Evolutionary conservation across 2,329 filamentous ascomycete genomes (phyloP).

Genomic region (Thelonectria blattea): DNA sequence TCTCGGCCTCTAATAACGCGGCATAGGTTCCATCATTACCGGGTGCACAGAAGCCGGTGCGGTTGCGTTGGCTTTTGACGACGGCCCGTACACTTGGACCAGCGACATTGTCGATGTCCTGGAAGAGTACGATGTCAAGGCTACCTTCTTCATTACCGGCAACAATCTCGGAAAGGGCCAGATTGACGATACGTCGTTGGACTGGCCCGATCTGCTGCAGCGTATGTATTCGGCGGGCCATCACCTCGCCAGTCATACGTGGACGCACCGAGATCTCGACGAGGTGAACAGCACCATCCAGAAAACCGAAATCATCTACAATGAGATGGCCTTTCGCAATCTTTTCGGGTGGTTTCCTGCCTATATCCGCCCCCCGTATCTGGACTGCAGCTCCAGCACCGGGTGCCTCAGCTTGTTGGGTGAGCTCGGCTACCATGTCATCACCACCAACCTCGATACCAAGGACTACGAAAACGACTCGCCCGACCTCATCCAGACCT

Average conservation of each 20-base stretch:
- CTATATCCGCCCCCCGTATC: slow-evolving; percentile 52
- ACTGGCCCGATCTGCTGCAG: slow-evolving; percentile 44
- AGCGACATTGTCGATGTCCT: slow-evolving; percentile 46
- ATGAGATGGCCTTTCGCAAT: slow-evolving; percentile 51
- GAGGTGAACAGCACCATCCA: slow-evolving; percentile 39
- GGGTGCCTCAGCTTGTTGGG: slow-evolving; percentile 45
- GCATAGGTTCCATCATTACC: slow-evolving; percentile 34
- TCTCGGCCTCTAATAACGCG: neutral
- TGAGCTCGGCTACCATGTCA: slow-evolving; percentile 58
- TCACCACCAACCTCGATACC: slow-evolving; percentile 64
- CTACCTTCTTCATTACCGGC: slow-evolving; percentile 50
- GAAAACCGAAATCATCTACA: slow-evolving; percentile 47
- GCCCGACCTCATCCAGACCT: slow-evolving; percentile 54
- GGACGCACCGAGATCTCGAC: slow-evolving; percentile 51
- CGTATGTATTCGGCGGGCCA: slow-evolving; percentile 50
- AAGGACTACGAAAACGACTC: slow-evolving; percentile 62
- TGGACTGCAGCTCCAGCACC: slow-evolving; percentile 46
- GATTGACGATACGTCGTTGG: slow-evolving; percentile 45
- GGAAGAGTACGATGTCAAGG: slow-evolving; percentile 38
- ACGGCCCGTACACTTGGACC: slow-evolving; percentile 52
- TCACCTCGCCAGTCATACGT: slow-evolving; percentile 53
- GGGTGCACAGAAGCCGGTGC: slow-evolving; percentile 41
- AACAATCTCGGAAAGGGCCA: slow-evolving; percentile 46
- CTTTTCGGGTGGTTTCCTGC: slow-evolving; percentile 47
- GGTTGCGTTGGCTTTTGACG: slow-evolving; percentile 54